A percentile compares a stretch with the other conserved stretches of the same genome.
Evolutionary conservation across 768 basidiomycete genomes (phyloP).

Genomic region (Auricularia auricula-judae): DNA sequence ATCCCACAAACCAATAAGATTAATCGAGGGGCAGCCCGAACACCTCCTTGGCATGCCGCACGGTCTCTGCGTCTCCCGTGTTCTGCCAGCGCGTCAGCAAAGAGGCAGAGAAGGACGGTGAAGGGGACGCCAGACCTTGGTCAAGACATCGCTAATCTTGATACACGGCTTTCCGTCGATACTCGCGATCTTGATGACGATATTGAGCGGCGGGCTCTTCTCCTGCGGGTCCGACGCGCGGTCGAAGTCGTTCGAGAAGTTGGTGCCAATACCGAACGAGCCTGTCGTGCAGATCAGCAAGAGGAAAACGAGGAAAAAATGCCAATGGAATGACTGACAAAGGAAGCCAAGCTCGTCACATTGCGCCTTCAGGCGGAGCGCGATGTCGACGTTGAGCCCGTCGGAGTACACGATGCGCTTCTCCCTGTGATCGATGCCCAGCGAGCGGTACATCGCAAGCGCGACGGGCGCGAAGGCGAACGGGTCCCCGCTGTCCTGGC

Average conservation of each 20-base stretch:
- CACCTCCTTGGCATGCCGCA: constrained; percentile 44
- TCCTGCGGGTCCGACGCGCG: constrained; percentile 18
- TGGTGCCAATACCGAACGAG: constrained; percentile 90
- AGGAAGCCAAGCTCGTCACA: constrained; percentile 63
- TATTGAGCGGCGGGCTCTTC: constrained; percentile 78
- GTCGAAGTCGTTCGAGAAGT: constrained; percentile 79
- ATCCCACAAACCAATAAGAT: background rate
- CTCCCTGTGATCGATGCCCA: constrained; percentile 54
- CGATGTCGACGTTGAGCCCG: constrained; percentile 58
- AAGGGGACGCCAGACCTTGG: constrained; percentile 40
- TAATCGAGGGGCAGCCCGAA: constrained; percentile 9
- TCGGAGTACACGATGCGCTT: constrained; percentile 84
- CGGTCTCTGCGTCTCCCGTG: constrained; percentile 52
- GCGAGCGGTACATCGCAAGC: constrained; percentile 54
- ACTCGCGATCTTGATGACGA: constrained; percentile 84
- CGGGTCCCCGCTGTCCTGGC: constrained; percentile 93
- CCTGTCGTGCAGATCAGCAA: constrained; percentile 31
- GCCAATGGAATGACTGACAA: constrained; percentile 26
- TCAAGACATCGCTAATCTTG: constrained; percentile 88
- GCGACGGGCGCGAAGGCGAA: constrained; percentile 66
- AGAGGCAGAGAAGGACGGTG: background rate
- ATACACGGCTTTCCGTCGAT: constrained; percentile 70
- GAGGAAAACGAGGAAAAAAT: background rate
- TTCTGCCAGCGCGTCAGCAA: constrained; percentile 31
- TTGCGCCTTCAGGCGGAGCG: constrained; percentile 56